Evolutionary conservation across 2,329 filamentous ascomycete species (phyloP).

Genomic region (Coleophoma eucalyptorum): DNA sequence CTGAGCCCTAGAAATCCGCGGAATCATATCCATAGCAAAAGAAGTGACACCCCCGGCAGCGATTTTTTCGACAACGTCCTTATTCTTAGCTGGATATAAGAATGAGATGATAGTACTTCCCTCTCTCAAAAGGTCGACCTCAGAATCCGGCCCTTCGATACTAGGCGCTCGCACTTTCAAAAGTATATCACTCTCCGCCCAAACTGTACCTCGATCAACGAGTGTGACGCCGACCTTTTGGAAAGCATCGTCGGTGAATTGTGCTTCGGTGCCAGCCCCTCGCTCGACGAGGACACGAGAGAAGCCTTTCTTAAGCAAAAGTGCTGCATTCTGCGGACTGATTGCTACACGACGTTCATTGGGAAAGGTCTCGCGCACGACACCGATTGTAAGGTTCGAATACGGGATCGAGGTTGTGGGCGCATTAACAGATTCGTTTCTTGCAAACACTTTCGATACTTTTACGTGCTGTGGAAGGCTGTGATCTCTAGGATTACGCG

Average conservation of each 20-base stretch:
- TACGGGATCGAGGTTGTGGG: conserved; percentile 49
- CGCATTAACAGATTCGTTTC: conserved; percentile 4
- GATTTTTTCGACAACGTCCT: conserved; percentile 68
- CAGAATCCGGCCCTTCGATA: conserved; percentile 50
- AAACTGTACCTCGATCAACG: conserved; percentile 66
- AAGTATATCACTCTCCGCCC: conserved; percentile 72
- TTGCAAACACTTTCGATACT: background rate
- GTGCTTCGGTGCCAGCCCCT: conserved; percentile 73
- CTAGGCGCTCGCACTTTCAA: conserved; percentile 80
- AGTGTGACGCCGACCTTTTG: conserved; percentile 74
- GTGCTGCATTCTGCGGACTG: conserved; percentile 76
- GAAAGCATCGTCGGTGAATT: conserved; percentile 76
- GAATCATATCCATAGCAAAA: conserved; percentile 93
- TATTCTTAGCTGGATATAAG: conserved; percentile 79
- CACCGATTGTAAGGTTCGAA: conserved; percentile 68
- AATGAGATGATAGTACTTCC: conserved; percentile 78
- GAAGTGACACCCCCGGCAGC: conserved; percentile 67
- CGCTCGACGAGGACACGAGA: conserved; percentile 72
- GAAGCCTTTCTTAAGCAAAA: conserved; percentile 85
- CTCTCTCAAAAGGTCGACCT: conserved; percentile 64
- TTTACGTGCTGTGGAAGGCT: background rate
- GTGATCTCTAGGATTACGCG: background rate
- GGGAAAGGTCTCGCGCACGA: conserved; percentile 74
- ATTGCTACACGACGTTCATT: conserved; percentile 81
- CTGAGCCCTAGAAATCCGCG: conserved; percentile 83